Evolutionary conservation across 768 basidiomycete species (phyloP).

Genomic region (Tulasnella sp.): DNA sequence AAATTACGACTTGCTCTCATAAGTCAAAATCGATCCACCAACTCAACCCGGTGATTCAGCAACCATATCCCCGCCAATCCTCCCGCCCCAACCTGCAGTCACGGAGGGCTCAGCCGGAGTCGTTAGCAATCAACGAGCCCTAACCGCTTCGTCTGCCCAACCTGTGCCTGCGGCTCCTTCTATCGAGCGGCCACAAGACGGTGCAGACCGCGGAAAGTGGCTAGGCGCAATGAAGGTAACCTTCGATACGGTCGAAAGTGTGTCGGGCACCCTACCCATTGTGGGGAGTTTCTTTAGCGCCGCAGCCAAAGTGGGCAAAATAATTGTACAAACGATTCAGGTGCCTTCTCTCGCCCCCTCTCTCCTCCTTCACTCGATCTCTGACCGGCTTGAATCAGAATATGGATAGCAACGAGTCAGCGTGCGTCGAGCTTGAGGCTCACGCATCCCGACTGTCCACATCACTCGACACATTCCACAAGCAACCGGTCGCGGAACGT

Average conservation of each 20-base stretch:
- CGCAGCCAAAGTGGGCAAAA: background rate
- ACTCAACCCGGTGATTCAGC: no score
- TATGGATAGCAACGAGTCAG: background rate
- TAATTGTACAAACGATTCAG: background rate
- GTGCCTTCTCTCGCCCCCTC: background rate
- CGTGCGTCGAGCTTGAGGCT: background rate
- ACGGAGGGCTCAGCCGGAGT: no score
- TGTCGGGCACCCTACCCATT: background rate
- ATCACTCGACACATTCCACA: background rate
- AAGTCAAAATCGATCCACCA: no score
- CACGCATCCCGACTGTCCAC: background rate
- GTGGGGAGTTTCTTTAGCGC: background rate
- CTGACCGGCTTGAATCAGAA: background rate
- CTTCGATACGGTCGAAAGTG: background rate
- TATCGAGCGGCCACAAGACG: background rate
- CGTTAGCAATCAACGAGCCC: background rate
- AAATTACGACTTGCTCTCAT: no score
- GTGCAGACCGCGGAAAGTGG: background rate
- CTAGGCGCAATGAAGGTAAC: background rate
- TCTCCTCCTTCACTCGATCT: background rate
- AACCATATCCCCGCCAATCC: no score
- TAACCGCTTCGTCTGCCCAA: background rate
- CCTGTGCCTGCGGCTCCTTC: background rate
- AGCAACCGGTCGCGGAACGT: background rate
- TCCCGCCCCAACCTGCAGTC: no score